Evolutionary conservation across 2,329 filamentous ascomycete species (phyloP).

Genomic region (Fusarium globosum): DNA sequence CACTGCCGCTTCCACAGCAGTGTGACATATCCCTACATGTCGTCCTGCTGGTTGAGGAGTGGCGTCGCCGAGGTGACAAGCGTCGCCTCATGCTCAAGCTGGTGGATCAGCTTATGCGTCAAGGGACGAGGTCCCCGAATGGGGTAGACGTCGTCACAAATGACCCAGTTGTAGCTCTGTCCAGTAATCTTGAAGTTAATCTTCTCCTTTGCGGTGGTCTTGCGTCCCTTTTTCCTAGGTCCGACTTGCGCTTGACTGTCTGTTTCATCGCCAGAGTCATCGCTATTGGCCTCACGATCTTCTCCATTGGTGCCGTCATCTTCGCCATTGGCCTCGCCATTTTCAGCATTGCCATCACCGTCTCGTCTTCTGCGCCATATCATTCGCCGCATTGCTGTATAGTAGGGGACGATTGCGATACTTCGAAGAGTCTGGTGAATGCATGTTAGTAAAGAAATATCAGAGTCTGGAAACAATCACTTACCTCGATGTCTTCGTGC

Average conservation of each 20-base stretch:
- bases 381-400: neutral
- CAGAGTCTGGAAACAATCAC: accelerated
- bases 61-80: accelerated
- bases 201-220: neutral
- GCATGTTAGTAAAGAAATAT: accelerated
- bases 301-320: neutral
- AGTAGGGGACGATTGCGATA: accelerated
- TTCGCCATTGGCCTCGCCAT: neutral
- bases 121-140: accelerated
- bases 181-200: accelerated
- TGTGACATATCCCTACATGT: neutral
- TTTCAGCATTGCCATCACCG: neutral
- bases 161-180: accelerated
- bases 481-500: accelerated
- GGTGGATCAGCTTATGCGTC: accelerated
- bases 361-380: no score
- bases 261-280: neutral
- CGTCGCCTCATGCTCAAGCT: accelerated
- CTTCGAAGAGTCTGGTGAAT: neutral
- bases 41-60: accelerated
- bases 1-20: accelerated
- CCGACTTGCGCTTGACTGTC: neutral
- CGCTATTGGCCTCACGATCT: neutral
- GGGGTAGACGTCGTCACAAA: accelerated
- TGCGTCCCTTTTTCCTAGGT: accelerated